Base-by-base conservation (phyloP, 2,329 filamentous ascomycete genomes). In the Trichothecium sympodiale region DNA sequence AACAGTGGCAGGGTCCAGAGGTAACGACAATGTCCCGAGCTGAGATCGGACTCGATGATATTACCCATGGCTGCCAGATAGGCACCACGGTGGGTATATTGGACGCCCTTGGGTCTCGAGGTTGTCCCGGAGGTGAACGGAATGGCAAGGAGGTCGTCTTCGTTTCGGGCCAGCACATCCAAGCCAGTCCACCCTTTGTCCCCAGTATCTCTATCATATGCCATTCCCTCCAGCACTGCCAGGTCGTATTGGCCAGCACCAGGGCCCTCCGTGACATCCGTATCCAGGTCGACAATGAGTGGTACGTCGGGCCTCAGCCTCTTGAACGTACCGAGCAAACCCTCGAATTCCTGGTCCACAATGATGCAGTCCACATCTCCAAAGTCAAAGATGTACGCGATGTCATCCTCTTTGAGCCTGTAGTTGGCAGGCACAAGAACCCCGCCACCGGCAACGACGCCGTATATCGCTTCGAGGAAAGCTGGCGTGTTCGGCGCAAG, bases 51-150 rank as follows among this genome's bases (percentile, higher is more conserved):
- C 55, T 98, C 91, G 39, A 96, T 75, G 1, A 96, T 66, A 54
- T 96, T 96, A 9, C 67, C 88, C 45, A 95, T 52, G 0, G 86
- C 69, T 1, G 86, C 89, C 10, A 98, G 68, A 52, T 96, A 98
- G 7, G 77, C 77, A 4, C 88, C 83, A 32, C 91, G 74, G 56
- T 96, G 85, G 2, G 86, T 95, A 52, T 83, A 95, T 37, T 94
- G 78, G 3, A 95, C 89, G 5, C 91, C 91, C 57, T 98, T 96
- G 2, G 91, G 91, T 20, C 74, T 69, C 1, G 88, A 87, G 0
- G 91, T 96, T 1, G 91, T 96, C 4, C 89, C 89, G 18, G 83
- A 91, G 0, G 91, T 98, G 56, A 96, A 96, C 2, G 89, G 85
- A 37, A 98, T 76, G 3, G 88, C 86, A 41, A 96, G 71, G 46